Evolutionary conservation across 176 grass and related monocot genomes (phyloP), one percentile per base, ranked within the genome.

Genomic region (Cenchrus fungigraminus): DNA sequence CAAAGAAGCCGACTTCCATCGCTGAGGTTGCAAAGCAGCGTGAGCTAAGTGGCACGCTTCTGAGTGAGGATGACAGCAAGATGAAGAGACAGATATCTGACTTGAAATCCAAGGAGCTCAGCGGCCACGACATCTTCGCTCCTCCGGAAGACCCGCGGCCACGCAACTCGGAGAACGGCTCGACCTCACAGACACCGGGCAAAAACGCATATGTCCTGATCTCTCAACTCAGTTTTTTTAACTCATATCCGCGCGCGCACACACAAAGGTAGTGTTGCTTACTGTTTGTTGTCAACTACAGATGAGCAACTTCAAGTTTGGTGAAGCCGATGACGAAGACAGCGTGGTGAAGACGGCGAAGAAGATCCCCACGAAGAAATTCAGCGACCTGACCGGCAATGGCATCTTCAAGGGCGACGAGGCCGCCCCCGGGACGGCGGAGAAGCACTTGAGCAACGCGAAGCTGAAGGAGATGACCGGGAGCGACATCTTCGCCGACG

Each of bases 401-500:
- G 85, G 82, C 73, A 94, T 97, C 85, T 97, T 97, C 90, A 94
- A 94, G 67, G 95, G 75, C 0, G 88, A 94, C 0, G 57, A 79
- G 0, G 4, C 71, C 6, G 4, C 71, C 6, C 86, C 86, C 0
- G 84, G 90, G 54, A 80, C 88, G 6, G 88, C 82, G 3, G 92
- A 97, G 79, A 97, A 94, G 86, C 81, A 91, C 28, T 70, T 89
- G 69, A 97, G 95, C 87, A 86, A 82, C 10, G 92, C 90, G n/a
- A 97, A 97, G 86, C 88, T 97, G 51, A 94, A 92, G 76, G 95
- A 97, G 65, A 94, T 97, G 90, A 97, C 82, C 1, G 95, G 95
- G 77, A 94, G 84, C 25, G 89, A 97, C 86, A 97, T 97, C 69
- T 97, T 97, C 44, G 90, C 95, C 0, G 95, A 97, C 6, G 90